Evolutionary conservation across 306 rosid genomes (phyloP), one percentile per base, ranked within the genome.

Genomic region (Cucurbita ficifolia): DNA sequence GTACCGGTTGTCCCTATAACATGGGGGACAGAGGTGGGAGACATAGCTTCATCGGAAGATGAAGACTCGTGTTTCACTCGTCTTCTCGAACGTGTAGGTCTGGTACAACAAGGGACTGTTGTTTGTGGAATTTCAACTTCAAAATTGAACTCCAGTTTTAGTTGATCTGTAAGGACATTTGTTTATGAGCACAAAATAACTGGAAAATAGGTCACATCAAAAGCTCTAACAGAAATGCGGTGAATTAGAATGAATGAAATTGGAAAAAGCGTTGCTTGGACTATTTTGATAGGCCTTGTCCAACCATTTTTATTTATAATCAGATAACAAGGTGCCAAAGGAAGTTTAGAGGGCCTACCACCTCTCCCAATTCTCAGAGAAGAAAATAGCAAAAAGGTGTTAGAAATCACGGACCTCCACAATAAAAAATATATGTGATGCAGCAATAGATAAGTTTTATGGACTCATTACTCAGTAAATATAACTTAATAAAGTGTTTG

Each of bases 31-130:
- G 96, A 86, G 72, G 81, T 81, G 14, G 88, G 83, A 8, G 87
- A 86, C 78, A 19, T 75, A 73, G 89, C 88, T 46, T 93, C 97
- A n/a, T 84, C 88, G 42, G 89, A 85, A 78, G 91, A 86, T 67
- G 76, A 83, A 24, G 84, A 87, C 74, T 87, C 90, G n/a, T 76
- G 74, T 83, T 87, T 81, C 61, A 75, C 89, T 78, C 86, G 82
- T 86, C 92, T 90, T 83, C 87, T 84, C 49, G 86, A 43, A 76
- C 87, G 84, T 13, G 84, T 12, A 6, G 89, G 68, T 72, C 75
- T 86, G 12, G 80, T 72, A 49, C 86, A 64, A 56, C 81, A 80
- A 55, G 86, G 88, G 75, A 79, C 88, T 63, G 96, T 90, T 59
- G 96, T 91, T 76, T 89, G 80, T 36, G 86, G 87, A 52, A 81